phyloP scores from a whole-genome alignment of 768 basidiomycete species.

The Leccinum boreale region DNA sequence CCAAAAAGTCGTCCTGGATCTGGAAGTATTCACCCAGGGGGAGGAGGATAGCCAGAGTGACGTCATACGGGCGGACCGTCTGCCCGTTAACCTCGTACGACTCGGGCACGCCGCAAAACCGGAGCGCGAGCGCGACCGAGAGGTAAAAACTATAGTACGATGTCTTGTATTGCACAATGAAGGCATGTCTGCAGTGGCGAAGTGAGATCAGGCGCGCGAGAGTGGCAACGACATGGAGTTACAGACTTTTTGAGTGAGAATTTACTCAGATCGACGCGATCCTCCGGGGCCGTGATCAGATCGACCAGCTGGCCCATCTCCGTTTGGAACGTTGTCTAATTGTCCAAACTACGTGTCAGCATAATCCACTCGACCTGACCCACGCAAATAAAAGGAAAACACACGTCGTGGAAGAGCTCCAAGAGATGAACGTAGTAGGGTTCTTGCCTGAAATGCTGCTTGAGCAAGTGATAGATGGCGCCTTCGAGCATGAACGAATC shows the following conservation, averaged over 20 bases:
- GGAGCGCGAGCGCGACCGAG: constrained; percentile 92
- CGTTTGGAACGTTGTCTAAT: constrained; percentile 73
- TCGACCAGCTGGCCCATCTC: constrained; percentile 97
- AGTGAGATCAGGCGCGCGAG: not conserved
- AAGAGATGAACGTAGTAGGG: constrained; percentile 85
- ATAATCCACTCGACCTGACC: too few species aligned
- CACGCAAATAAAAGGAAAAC: constrained; percentile 13
- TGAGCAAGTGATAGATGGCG: constrained; percentile 89
- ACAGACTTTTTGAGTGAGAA: constrained; percentile 77
- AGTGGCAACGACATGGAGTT: not conserved
- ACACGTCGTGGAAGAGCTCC: constrained; percentile 86
- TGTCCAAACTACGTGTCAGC: not conserved
- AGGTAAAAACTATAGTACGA: constrained; percentile 99
- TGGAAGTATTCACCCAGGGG: constrained; percentile 99
- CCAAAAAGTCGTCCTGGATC: constrained; percentile 95
- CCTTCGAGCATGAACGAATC: constrained; percentile 95
- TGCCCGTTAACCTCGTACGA: constrained; percentile 40
- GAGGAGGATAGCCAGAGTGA: constrained; percentile 78
- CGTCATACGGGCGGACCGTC: constrained; percentile 58
- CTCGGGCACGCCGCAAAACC: constrained; percentile 63
- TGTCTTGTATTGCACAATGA: constrained; percentile 97
- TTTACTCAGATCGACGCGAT: constrained; percentile 77
- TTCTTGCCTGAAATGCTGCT: constrained; percentile 77
- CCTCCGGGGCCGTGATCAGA: constrained; percentile 92
- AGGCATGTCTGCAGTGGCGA: constrained; percentile 57